Conservation (phyloP, 164 flowering plant genomes). For the Vitis riparia region DNA sequence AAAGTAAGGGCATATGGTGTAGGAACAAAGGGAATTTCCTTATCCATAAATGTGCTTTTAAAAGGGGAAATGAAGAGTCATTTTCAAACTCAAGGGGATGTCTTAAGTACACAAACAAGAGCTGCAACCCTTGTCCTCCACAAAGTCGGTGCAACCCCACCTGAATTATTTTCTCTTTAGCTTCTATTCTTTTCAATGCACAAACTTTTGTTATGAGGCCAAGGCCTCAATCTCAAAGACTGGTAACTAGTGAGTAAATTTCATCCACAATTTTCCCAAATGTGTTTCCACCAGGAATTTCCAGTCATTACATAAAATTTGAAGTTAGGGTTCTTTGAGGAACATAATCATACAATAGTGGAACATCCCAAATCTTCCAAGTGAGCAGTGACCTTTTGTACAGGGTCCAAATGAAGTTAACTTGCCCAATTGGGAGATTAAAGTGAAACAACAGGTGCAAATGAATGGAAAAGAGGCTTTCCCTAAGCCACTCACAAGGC, state of each 20-base stretch:
- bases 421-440: conserved; percentile 8
- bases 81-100: conserved; percentile 13
- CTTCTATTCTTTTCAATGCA: neutral
- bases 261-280: neutral
- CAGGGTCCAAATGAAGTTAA: neutral
- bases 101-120: neutral
- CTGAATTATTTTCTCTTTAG: neutral
- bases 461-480: conserved; percentile 24
- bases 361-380: neutral
- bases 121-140: conserved; percentile 16
- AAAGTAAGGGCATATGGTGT: conserved; percentile 11
- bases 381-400: neutral
- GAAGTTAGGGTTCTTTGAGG: neutral
- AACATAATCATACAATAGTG: neutral
- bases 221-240: no score
- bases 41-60: conserved; percentile 10
- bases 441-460: conserved; percentile 16
- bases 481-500: conserved; percentile 12
- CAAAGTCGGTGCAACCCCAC: conserved; percentile 14
- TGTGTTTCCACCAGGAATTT: neutral
- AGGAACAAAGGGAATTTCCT: conserved; percentile 29
- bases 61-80: conserved; percentile 23
- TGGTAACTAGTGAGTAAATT: no score
- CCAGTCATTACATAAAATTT: neutral
- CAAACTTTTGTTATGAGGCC: no score